These are phyloP conservation scores for Saccharomycopsis fermentans DNA, from an alignment of 805 yeast genomes.

Conservation along the genomic window DNA sequence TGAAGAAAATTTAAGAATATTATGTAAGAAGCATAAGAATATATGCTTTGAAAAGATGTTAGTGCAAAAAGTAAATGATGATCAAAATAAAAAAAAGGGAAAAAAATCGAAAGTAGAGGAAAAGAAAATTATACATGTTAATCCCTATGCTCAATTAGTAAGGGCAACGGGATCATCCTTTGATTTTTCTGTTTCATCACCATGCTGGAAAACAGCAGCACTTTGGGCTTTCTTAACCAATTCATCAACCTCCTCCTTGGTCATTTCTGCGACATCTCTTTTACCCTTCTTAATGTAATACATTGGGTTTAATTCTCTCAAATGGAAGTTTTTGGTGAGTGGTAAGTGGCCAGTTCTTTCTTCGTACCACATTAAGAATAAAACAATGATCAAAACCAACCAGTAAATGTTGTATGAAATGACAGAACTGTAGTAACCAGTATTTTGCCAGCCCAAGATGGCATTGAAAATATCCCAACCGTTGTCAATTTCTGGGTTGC, in stretches of 20 bases:
- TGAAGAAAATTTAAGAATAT: no score
- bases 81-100: not conserved
- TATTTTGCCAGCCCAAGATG: conserved; percentile 92
- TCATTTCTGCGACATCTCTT: conserved; percentile 38
- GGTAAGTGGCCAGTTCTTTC: conserved; percentile 81
- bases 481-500: conserved; percentile 82
- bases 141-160: no score
- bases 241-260: conserved; percentile 40
- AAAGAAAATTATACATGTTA: no score
- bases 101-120: no score
- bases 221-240: conserved; percentile 38
- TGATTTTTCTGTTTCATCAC: conserved; percentile 19
- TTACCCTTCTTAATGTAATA: conserved; percentile 61
- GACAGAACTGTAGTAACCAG: conserved; percentile 90
- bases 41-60: no score
- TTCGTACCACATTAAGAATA: conserved; percentile 63
- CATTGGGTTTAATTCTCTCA: conserved; percentile 58
- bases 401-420: conserved; percentile 84
- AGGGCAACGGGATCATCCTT: not conserved
- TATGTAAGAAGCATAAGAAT: no score
- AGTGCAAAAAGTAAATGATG: no score
- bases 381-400: conserved; percentile 49
- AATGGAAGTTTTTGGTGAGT: conserved; percentile 39
- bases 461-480: conserved; percentile 99
- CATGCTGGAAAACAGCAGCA: conserved; percentile 28